Base-by-base conservation (phyloP, 2,329 filamentous ascomycete genomes). In the Pseudogymnoascus sp. region DNA sequence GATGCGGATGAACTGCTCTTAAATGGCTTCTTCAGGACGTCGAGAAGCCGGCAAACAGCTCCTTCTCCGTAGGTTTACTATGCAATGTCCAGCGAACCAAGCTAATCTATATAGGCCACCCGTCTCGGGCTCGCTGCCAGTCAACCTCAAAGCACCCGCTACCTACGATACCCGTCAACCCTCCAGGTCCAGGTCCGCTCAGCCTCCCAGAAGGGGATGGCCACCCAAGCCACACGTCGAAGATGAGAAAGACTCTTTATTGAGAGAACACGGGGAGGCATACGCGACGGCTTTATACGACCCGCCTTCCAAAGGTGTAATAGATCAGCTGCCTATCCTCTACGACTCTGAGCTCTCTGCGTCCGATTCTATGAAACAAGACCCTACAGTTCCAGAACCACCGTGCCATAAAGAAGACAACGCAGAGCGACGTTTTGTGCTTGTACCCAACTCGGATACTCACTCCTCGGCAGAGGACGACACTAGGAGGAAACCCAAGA, bases 251-350 rank as follows among this genome's bases (percentile, higher is more conserved):
- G 78, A 76, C 12, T 82, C 87, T 6, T 72, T 90, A 37, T 81
- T 80, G 5, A 83, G 79, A 70, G 88, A 91, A 69, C 68, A 71
- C 43, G 73, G 73, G 28, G 66, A 69, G 35, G 66, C 72, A 36
- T 63, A 71, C 37, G 66, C 66, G 58, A 71, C 66, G 43, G 68
- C 65, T 60, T 77, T 76, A 61, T 85, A 87, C 65, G 83, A 86
- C 62, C 79, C 82, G 28, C 77, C 79, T 58, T 80, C 80, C 62
- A 82, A 82, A 61, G 89, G 89, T 38, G 80, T 82, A 5, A 73
- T 87, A 62, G 86, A 91, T 59, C 89, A 92, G 68, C 75, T 85
- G 25, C 85, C 84, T 11, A 77, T 91, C 57, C 76, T 92, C 22
- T 74, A 87, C 61, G 84, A 87, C 61, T 81, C 88, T 12, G 72